Conservation (phyloP, 2,329 filamentous ascomycete genomes). For the Colletotrichum sp. region DNA sequence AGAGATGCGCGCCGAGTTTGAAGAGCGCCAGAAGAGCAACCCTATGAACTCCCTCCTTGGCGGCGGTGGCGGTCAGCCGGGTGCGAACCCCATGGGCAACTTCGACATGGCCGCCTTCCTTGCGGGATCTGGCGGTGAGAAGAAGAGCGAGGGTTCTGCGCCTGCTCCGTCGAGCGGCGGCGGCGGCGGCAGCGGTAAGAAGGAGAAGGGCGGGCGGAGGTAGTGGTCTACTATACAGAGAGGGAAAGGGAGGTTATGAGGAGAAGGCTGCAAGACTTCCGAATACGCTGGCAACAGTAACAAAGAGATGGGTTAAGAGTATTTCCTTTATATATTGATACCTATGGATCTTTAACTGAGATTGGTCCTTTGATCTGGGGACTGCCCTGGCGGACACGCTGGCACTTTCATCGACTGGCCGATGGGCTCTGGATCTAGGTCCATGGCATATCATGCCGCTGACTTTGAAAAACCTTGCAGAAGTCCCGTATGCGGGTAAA, state of each 20-base stretch:
- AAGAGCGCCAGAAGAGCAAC: conserved; percentile 82
- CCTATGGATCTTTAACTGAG: not conserved
- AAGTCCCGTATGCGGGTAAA: not conserved
- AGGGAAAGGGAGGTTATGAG: not conserved
- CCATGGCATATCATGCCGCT: not conserved
- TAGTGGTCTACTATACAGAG: not conserved
- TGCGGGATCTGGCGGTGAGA: conserved; percentile 52
- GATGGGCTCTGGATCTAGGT: not conserved
- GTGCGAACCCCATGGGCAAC: conserved; percentile 51
- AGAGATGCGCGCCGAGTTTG: conserved; percentile 92
- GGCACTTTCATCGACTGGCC: accelerated
- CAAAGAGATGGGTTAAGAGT: not conserved
- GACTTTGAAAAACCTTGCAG: not conserved
- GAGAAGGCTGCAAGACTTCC: not conserved
- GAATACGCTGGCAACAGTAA: not conserved
- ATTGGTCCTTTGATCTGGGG: not conserved
- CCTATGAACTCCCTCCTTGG: conserved; percentile 66
- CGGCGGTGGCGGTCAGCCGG: conserved; percentile 28
- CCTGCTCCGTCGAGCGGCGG: conserved; percentile 24
- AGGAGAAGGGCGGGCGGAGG: conserved; percentile 48
- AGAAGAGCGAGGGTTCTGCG: conserved; percentile 47
- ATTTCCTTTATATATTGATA: conserved; percentile 4
- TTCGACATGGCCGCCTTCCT: conserved; percentile 71
- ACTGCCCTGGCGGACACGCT: accelerated
- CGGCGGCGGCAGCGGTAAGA: conserved; percentile 31